phyloP scores from a whole-genome alignment of 2,329 filamentous ascomycete genomes.

The Xylariaceae sp. region DNA sequence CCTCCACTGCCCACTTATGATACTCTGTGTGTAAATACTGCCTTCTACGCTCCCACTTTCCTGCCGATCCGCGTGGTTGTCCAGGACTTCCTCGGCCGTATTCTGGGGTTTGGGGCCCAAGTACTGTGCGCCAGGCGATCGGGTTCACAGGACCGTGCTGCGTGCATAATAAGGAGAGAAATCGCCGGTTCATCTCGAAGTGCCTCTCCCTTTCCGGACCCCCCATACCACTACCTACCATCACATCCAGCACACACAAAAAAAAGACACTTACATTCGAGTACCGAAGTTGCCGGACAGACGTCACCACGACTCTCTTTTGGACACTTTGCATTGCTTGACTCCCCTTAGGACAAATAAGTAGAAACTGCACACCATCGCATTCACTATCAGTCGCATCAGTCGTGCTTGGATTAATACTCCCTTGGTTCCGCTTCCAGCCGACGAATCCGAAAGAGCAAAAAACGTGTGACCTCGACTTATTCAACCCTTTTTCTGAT shows the following conservation, averaged over 20 bases:
- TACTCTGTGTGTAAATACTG: constrained; percentile 2
- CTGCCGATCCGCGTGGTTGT: neutral
- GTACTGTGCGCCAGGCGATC: neutral
- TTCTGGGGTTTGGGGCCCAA: neutral
- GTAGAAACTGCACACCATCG: constrained; percentile 1
- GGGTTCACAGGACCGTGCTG: neutral
- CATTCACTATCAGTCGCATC: neutral
- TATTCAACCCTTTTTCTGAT: neutral
- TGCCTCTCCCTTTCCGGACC: constrained; percentile 1
- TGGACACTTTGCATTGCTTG: constrained; percentile 9
- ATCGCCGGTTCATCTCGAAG: neutral
- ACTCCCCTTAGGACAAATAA: neutral
- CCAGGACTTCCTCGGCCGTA: neutral
- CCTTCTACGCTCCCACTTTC: neutral
- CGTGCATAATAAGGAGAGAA: neutral
- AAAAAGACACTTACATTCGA: neutral
- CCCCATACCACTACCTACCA: neutral
- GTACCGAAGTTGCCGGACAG: constrained; percentile 25
- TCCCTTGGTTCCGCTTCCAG: neutral
- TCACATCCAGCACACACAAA: constrained; percentile 7
- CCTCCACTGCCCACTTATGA: neutral
- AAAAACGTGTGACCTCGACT: constrained; percentile 2
- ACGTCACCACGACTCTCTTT: constrained; percentile 15
- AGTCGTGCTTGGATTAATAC: neutral
- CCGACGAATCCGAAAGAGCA: neutral